These are phyloP conservation scores for Argentina anserina DNA, from an alignment of 306 rosid genomes.

Conservation along the genomic window DNA sequence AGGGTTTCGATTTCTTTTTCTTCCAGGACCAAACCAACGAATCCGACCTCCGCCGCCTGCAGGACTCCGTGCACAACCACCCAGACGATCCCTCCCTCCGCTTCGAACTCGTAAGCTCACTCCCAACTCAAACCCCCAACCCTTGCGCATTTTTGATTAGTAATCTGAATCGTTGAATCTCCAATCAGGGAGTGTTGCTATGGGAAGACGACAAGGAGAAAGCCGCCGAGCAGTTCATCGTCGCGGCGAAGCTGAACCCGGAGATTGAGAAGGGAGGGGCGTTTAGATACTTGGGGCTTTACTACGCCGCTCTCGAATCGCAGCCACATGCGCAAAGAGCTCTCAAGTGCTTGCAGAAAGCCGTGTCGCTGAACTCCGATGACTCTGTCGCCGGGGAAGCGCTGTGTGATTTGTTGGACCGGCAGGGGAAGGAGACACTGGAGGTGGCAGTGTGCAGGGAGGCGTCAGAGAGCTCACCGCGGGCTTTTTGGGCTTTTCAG, in stretches of 20 bases:
- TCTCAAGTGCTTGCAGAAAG: constrained; percentile 80
- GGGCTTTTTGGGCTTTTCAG: constrained; percentile 91
- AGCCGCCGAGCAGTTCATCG: constrained; percentile 64
- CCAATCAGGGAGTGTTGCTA: constrained; percentile 49
- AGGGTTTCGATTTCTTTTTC: not conserved
- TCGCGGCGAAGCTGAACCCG: constrained; percentile 71
- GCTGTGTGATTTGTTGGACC: constrained; percentile 70
- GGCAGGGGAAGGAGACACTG: constrained; percentile 59
- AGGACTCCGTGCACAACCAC: constrained; percentile 33
- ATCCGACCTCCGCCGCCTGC: constrained; percentile 26
- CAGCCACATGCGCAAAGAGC: constrained; percentile 52
- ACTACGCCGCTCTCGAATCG: constrained; percentile 32
- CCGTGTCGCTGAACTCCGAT: constrained; percentile 57
- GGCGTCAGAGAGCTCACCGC: constrained; percentile 66
- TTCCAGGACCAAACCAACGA: constrained; percentile 25
- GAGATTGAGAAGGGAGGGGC: constrained; percentile 58
- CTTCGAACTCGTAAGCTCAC: constrained; percentile 36
- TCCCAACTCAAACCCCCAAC: too few species aligned
- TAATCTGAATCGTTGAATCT: not conserved
- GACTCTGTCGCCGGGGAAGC: constrained; percentile 73
- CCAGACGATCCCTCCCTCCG: constrained; percentile 53
- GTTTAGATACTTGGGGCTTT: constrained; percentile 70
- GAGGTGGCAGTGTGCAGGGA: constrained; percentile 65
- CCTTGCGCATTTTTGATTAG: too few species aligned
- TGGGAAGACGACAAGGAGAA: constrained; percentile 61